Conservation (phyloP, 306 rosid genomes). For the Cicer chorassanicum region DNA sequence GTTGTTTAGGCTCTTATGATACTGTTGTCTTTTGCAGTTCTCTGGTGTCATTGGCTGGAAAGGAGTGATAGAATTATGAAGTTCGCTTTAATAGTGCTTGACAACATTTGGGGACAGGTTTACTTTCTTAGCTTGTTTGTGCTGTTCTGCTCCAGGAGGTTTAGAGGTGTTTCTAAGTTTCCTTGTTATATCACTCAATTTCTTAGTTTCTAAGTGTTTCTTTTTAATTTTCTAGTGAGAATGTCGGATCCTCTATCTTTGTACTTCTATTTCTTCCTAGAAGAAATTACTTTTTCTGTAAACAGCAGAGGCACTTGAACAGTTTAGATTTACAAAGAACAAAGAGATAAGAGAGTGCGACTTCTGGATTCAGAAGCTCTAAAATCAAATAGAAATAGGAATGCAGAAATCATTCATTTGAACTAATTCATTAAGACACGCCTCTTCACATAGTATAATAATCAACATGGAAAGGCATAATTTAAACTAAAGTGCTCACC, state of each 20-base stretch:
- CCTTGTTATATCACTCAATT: background rate
- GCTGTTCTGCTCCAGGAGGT: background rate
- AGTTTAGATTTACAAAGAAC: background rate
- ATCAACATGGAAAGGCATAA: conserved; percentile 15
- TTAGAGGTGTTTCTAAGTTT: background rate
- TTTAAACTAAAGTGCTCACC: conserved; percentile 60
- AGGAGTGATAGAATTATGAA: background rate
- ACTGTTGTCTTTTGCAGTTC: background rate
- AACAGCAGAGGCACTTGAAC: background rate
- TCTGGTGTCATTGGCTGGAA: background rate
- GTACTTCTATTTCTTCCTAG: too few species aligned
- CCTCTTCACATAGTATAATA: background rate
- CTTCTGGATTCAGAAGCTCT: conserved; percentile 1
- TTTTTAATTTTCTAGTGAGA: too few species aligned
- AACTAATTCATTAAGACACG: conserved; percentile 28
- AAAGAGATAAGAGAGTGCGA: background rate
- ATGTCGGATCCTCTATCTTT: too few species aligned
- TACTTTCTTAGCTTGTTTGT: background rate
- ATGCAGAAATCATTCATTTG: conserved; percentile 30
- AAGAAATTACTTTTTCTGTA: too few species aligned
- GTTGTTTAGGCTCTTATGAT: background rate
- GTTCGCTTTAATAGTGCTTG: background rate
- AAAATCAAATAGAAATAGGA: conserved; percentile 1
- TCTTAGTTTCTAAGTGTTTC: background rate
- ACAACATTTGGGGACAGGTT: background rate